These are phyloP conservation scores for Phialemoniopsis sp. DNA, from an alignment of 2,329 filamentous ascomycete genomes.

Conservation along the genomic window DNA sequence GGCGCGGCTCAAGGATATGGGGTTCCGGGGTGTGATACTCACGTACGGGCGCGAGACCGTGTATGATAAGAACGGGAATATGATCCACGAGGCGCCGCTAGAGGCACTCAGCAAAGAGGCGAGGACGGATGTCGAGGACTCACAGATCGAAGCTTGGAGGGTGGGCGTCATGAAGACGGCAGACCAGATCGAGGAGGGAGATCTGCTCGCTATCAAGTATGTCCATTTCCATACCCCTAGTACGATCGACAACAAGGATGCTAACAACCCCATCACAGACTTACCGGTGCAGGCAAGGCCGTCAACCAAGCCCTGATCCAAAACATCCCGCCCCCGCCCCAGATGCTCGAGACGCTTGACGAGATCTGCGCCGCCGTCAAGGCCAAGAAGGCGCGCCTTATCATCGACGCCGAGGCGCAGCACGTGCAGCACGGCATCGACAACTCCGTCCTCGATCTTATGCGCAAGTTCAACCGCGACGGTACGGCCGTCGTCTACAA, in stretches of 20 bases:
- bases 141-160: conserved; percentile 31
- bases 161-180: conserved; percentile 24
- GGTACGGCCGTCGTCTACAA: conserved; percentile 33
- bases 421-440: conserved; percentile 35
- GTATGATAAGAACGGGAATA: conserved; percentile 24
- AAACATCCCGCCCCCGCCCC: conserved; percentile 26
- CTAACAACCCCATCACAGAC: conserved; percentile 14
- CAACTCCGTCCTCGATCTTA: conserved; percentile 24
- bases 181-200: conserved; percentile 23
- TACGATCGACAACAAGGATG: background rate
- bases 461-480: conserved; percentile 32
- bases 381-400: conserved; percentile 32
- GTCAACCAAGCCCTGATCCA: conserved; percentile 31
- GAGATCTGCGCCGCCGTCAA: conserved; percentile 33
- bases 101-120: conserved; percentile 12
- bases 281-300: conserved; percentile 34
- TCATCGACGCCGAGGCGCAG: conserved; percentile 42
- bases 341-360: conserved; percentile 35
- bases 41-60: conserved; percentile 45
- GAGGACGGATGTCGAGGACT: conserved; percentile 10
- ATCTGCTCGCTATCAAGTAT: conserved; percentile 32
- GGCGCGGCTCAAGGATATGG: conserved; percentile 34
- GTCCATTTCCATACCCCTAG: conserved; percentile 5
- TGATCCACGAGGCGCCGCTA: conserved; percentile 11
- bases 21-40: conserved; percentile 52